These are phyloP conservation scores for Phytophthora colocasiae DNA, from an alignment of 352 stramenopile species.

Conservation along the genomic window DNA sequence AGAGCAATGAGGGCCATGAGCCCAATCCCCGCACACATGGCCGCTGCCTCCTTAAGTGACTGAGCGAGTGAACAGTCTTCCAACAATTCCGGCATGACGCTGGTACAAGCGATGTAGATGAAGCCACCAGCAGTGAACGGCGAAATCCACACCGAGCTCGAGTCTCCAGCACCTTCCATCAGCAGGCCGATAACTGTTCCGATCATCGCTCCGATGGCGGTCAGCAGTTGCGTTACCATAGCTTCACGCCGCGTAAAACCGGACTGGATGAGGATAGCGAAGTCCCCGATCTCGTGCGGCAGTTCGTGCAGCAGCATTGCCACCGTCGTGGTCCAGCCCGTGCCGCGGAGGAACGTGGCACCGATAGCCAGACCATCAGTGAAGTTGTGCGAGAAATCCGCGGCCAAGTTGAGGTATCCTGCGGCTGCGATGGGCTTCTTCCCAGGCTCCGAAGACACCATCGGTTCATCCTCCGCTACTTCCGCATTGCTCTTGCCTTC, in stretches of 20 bases:
- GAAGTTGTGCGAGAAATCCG: conserved; percentile 94
- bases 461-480: conserved; percentile 19
- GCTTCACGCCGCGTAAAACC: conserved; percentile 91
- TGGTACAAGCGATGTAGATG: conserved; percentile 93
- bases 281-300: conserved; percentile 94
- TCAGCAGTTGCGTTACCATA: conserved; percentile 92
- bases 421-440: conserved; percentile 72
- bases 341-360: conserved; percentile 85
- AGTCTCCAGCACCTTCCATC: conserved; percentile 73
- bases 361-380: conserved; percentile 94
- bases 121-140: conserved; percentile 91
- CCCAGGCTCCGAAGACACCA: conserved; percentile 10
- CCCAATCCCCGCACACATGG: conserved; percentile 74
- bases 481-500: conserved; percentile 40
- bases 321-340: conserved; percentile 84
- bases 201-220: conserved; percentile 92
- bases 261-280: conserved; percentile 91
- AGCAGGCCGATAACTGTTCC: conserved; percentile 88
- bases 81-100: conserved; percentile 92
- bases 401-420: conserved; percentile 91
- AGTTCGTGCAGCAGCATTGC: conserved; percentile 92
- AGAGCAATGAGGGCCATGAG: conserved; percentile 86
- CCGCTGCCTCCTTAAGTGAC: conserved; percentile 70
- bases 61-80: conserved; percentile 82
- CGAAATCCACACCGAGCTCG: conserved; percentile 82